Base-by-base conservation (phyloP, 495 filamentous ascomycete genomes). In the Rhypophila decipiens region DNA sequence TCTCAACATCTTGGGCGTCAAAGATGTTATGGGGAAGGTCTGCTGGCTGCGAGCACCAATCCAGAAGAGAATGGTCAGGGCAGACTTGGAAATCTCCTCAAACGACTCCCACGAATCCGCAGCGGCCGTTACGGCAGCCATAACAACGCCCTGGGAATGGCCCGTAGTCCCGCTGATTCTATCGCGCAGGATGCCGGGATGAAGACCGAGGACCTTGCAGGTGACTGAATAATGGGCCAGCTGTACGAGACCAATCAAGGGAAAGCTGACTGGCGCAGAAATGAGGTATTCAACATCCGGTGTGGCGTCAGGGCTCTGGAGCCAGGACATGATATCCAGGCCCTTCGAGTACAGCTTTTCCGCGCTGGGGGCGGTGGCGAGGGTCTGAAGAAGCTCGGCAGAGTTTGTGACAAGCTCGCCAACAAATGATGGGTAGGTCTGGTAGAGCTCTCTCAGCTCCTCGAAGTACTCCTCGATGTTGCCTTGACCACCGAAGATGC, bases 391-490 rank as follows among this genome's bases (percentile, higher is more conserved):
- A 34, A 90, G 80, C 52, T 89, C 80, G 2, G 93, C 88, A 1
- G 88, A 85, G 19, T 82, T 76, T 24, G 70, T 69, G 56, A 99
- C 78, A 38, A 96, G 77, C 36, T 93, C 86, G 47, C 89, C 86
- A 4, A 97, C 81, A 44, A 97, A 88, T 2, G 86, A 85, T 2
- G 86, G 83, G 65, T 99, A 99, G 12, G 88, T 94, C 39, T 75
- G 79, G 72, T 90, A 94, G 24, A 97, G 75, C 64, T 91, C 85
- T 31, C 91, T 82, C 34, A 99, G 78, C 69, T 99, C 94, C 46
- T 96, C 90, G 61, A 97, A 99, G 68, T 97, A 99, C 66, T 97
- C 94, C 64, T 97, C 90, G 49, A 97, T 96, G 65, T 97, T 99
- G 44, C 94, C 94, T 63, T 99, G 94, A n/a, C 94, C 94, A 38